Base-by-base conservation (phyloP, 345 rosid genomes). In the Orychophragmus violaceus region DNA sequence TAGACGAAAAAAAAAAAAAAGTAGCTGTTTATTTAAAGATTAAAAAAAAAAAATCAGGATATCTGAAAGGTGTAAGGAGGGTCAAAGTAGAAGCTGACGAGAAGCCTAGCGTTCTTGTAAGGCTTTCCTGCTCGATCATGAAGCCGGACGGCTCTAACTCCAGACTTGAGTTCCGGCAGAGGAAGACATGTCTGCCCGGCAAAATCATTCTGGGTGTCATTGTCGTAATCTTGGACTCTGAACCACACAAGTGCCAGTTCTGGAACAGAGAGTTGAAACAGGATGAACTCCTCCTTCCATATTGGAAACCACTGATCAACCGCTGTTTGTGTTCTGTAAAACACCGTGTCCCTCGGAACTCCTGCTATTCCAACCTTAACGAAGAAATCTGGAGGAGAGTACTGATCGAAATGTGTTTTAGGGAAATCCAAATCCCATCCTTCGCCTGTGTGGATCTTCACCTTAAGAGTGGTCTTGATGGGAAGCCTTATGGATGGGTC, bases 141-240 rank as follows among this genome's bases (percentile, higher is more conserved):
- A 13, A 92, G 81, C 4, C 93, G 88, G 27, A 92, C 75, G 0
- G 93, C 81, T 11, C 97, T 84, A 54, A 92, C 64, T 46, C 97
- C 97, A 0, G 74, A 18, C 71, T 71, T 75, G 23, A 89, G 3
- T 66, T 92, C 98, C 3, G 76, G 46, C 13, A 89, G 76, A 14
- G 95, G 97, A 66, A 92, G 75, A 62, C 93, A 86, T 37, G 93
- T 82, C 77, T 92, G 94, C 32, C 98, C 98, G 1, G 86, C 94
- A 45, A 92, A 92, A 44, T 89, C 93, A 44, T 89, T 89, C 58
- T 81, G 83, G 13, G 85, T 91, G 5, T 89, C 85, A 74, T 72
- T 77, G 69, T 92, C 91, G 39, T 80, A 79, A 21, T 89, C 97
- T 12, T 77, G 79, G 17, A 87, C 93, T 72, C 72, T 93, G 3